Evolutionary conservation across 2,329 filamentous ascomycete species (phyloP).

Genomic region (Monosporascus sp.): DNA sequence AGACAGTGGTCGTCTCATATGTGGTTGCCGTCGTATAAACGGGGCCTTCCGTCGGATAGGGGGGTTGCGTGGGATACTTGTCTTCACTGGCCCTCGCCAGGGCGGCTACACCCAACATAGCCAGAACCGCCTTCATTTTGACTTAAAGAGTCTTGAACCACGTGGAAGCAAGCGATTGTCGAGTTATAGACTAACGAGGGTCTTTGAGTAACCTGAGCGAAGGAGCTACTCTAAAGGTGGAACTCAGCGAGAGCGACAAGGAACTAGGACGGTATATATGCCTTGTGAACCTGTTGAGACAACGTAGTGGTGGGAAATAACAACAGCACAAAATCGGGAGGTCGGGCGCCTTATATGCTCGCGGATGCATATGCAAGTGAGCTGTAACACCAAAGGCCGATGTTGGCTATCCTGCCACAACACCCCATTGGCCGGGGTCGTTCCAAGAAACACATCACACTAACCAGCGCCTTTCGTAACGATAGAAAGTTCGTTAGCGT

Average conservation of each 20-base stretch:
- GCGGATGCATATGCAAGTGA: not conserved
- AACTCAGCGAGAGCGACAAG: conserved; percentile 4
- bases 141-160: not conserved
- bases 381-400: not conserved
- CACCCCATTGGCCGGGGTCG: not conserved
- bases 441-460: not conserved
- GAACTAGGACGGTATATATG: not conserved
- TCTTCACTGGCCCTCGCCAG: conserved; percentile 16
- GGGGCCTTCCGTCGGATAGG: not conserved
- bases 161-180: conserved; percentile 1
- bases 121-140: conserved; percentile 23
- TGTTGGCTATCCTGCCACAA: not conserved
- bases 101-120: conserved; percentile 21
- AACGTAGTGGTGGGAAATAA: not conserved
- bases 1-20: conserved; percentile 39
- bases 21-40: conserved; percentile 21
- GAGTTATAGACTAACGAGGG: conserved; percentile 8
- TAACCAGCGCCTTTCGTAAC: not conserved
- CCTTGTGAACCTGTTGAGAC: not conserved
- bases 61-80: not conserved
- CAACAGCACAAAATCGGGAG: not conserved
- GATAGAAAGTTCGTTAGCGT: not conserved
- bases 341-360: not conserved
- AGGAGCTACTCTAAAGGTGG: conserved; percentile 20
- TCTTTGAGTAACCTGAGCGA: conserved; percentile 27